phyloP scores from a whole-genome alignment of 495 filamentous ascomycete species.

The Neurospora cerealis region DNA sequence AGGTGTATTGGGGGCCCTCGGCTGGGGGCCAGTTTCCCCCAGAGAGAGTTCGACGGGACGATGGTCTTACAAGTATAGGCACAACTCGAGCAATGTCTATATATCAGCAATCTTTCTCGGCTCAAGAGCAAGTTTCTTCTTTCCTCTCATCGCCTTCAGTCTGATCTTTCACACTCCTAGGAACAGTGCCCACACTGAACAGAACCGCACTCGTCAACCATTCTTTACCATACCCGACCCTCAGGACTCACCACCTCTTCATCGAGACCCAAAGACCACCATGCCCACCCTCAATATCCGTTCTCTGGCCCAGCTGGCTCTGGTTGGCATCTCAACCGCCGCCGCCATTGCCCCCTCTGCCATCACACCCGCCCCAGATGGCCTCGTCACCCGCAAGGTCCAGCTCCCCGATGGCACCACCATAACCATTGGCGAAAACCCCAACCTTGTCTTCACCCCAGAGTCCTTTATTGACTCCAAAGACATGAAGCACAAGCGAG shows the following conservation, averaged over 20 bases:
- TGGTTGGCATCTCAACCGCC: neutral
- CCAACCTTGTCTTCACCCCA: neutral
- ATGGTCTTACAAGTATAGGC: neutral
- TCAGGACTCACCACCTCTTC: neutral
- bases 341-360: neutral
- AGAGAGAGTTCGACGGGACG: neutral
- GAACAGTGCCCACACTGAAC: neutral
- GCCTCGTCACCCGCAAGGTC: conserved; percentile 4
- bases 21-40: neutral
- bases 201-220: neutral
- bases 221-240: neutral
- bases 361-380: neutral
- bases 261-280: neutral
- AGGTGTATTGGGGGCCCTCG: neutral
- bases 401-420: conserved; percentile 14
- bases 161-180: neutral
- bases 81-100: neutral
- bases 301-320: neutral
- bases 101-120: neutral
- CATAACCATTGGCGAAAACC: conserved; percentile 7
- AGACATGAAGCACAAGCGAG: neutral
- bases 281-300: neutral
- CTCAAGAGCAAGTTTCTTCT: neutral
- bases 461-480: neutral
- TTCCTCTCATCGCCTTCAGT: neutral